Base-by-base conservation (phyloP, 352 stramenopile genomes). In the Globisporangium heterothallicum region DNA sequence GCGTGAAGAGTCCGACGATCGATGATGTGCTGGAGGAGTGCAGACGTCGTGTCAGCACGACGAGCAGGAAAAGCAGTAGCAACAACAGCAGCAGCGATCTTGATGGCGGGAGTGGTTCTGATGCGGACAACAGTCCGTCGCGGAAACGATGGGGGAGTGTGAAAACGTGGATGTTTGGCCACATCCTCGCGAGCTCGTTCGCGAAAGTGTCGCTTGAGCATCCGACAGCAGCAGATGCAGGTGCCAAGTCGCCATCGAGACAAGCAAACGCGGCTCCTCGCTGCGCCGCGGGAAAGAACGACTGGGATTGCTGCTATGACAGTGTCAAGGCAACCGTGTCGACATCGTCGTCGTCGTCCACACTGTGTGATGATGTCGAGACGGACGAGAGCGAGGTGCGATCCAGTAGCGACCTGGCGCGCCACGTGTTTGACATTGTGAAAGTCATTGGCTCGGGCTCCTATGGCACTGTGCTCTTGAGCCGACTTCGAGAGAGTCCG, bases 81-180 rank as follows among this genome's bases (percentile, higher is more conserved):
- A 29, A 43, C 30, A 35, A n/a, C 36, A 55, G 24, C 18, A 38
- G 32, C 32, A n/a, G 32, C 2, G 6, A 38, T 36, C 30, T 18
- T n/a, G 32, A 3, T 4, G 32, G 32, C 6, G 14, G 6, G 32
- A 38, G 32, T n/a, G n/a, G n/a, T n/a, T n/a, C n/a, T n/a, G 36
- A 47, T 6, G 35, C 19, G 8, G 35, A 52, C 22, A n/a, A 44
- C 43, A 53, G 44, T 36, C 53, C 58, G 13, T 63, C 64, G 42
- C 60, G 61, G 13, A 54, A 58, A 12, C 67, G 64, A 13, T 90
- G 76, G 76, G 72, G 64, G 34, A 78, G 76, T 32, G 72, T 86
- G 48, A 87, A 89, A 70, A 85, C 76, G 19, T 89, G 76, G 76
- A 81, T 79, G 61, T 88, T 90, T 58, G 70, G 60, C 1, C 76